Conservation (phyloP, 345 rosid genomes). For the Diplotaxis tenuifolia region DNA sequence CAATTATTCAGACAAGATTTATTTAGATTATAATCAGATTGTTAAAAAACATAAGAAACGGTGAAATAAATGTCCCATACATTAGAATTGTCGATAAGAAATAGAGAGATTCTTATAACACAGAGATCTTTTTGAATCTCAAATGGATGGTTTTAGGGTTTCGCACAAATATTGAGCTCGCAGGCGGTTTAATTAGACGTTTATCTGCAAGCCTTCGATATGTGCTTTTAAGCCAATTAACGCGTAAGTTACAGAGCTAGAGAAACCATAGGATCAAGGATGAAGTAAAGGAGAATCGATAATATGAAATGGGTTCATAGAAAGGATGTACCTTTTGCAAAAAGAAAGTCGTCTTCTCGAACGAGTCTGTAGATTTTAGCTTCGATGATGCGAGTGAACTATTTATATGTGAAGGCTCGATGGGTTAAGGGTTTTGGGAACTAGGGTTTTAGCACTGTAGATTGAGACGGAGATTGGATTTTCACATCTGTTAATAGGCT, state of each 20-base stretch:
- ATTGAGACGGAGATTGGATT: not conserved
- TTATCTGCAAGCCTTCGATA: constrained; percentile 79
- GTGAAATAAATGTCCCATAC: constrained; percentile 22
- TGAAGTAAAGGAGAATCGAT: not conserved
- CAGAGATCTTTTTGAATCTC: constrained; percentile 22
- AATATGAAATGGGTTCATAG: not conserved
- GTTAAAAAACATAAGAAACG: not conserved
- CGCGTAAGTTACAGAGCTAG: no score
- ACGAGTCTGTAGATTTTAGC: not conserved
- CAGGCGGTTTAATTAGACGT: constrained; percentile 36
- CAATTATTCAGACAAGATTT: not conserved
- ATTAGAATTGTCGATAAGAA: constrained; percentile 31
- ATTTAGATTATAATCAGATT: not conserved
- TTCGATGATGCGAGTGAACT: not conserved
- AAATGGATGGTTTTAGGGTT: constrained; percentile 38
- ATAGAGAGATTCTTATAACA: constrained; percentile 26
- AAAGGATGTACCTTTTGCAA: constrained; percentile 26
- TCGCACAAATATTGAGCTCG: constrained; percentile 88
- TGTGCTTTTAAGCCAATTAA: no score
- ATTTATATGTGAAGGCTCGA: constrained; percentile 23
- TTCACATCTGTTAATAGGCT: not conserved
- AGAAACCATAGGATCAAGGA: no score
- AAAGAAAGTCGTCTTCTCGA: not conserved
- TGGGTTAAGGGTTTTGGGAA: not conserved
- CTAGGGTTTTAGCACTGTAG: constrained; percentile 22